A percentile compares a stretch with the other conserved stretches of the same genome.
These are phyloP conservation scores for Pythium grandisporangium DNA, from an alignment of 352 stramenopile species.

Conservation along the genomic window DNA sequence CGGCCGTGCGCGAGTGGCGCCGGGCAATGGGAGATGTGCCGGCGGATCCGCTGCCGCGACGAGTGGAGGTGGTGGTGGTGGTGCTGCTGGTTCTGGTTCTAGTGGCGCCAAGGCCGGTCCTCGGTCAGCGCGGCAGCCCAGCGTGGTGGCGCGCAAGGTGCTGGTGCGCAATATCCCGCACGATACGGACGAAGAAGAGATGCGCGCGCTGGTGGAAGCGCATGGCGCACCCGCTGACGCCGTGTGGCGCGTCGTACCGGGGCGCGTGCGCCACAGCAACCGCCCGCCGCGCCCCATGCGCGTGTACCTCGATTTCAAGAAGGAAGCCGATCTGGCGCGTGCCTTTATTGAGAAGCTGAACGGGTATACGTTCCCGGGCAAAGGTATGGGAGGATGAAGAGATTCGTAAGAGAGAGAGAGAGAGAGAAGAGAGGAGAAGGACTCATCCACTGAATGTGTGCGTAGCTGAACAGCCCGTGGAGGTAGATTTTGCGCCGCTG, in stretches of 20 bases:
- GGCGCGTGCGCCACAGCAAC: slow-evolving; percentile 45
- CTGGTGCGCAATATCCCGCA: slow-evolving; percentile 62
- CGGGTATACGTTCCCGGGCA: slow-evolving; percentile 25
- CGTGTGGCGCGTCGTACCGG: slow-evolving; percentile 59
- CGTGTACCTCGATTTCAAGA: slow-evolving; percentile 71
- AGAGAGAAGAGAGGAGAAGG: too few species aligned
- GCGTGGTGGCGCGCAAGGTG: slow-evolving; percentile 36
- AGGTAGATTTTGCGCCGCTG: slow-evolving; percentile 69
- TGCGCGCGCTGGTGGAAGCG: slow-evolving; percentile 21
- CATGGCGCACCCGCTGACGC: slow-evolving; percentile 24
- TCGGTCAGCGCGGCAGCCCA: slow-evolving; percentile 1
- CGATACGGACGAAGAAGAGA: slow-evolving; percentile 24
- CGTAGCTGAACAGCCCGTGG: too few species aligned
- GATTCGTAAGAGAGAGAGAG: too few species aligned
- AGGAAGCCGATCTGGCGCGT: slow-evolving; percentile 34
- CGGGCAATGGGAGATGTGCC: background rate
- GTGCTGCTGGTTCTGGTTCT: too few species aligned
- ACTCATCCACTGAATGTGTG: too few species aligned
- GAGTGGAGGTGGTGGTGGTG: background rate
- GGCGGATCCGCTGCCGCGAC: slow-evolving; percentile 1
- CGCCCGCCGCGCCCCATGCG: slow-evolving; percentile 32
- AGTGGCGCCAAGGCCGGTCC: slow-evolving; percentile 3
- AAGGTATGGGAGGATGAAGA: too few species aligned
- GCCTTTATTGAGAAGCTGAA: slow-evolving; percentile 44
- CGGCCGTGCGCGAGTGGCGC: too few species aligned